A percentile compares a stretch with the other conserved stretches of the same genome.
Evolutionary conservation across 345 rosid species (phyloP).

Genomic region (Geranium rotundifolium): DNA sequence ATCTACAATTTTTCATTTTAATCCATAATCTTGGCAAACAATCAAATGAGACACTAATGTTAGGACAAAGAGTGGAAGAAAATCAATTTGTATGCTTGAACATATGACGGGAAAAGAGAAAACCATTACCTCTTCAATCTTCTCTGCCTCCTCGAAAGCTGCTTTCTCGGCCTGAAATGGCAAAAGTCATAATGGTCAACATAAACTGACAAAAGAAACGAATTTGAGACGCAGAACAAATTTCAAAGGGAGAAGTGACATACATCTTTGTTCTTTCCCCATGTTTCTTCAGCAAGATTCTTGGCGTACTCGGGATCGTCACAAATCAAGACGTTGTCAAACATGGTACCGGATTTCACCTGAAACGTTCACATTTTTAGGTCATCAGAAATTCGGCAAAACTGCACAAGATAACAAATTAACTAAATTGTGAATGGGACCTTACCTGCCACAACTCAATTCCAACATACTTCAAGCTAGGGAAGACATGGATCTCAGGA

Average conservation of each 20-base stretch:
- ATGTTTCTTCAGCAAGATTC: slow-evolving; percentile 34
- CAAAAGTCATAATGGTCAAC: slow-evolving; percentile 9
- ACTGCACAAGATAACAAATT: neutral
- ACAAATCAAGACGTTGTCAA: slow-evolving; percentile 23
- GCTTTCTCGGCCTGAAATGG: slow-evolving; percentile 83
- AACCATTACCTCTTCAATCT: slow-evolving; percentile 69
- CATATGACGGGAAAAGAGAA: neutral
- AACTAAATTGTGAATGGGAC: neutral
- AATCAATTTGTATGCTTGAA: too few species aligned
- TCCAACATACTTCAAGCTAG: slow-evolving; percentile 27
- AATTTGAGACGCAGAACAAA: neutral
- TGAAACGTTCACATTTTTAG: slow-evolving; percentile 4
- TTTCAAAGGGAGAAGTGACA: neutral
- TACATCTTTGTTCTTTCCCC: slow-evolving; percentile 27
- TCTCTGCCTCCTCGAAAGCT: slow-evolving; percentile 87
- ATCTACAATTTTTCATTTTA: too few species aligned
- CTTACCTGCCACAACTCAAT: slow-evolving; percentile 37
- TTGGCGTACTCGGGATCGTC: slow-evolving; percentile 35
- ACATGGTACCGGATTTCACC: slow-evolving; percentile 35
- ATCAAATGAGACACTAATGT: too few species aligned
- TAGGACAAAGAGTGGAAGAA: too few species aligned
- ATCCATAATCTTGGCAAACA: too few species aligned
- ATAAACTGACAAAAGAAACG: slow-evolving; percentile 4
- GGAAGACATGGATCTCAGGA: slow-evolving; percentile 21
- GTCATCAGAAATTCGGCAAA: neutral